These are phyloP conservation scores for Thinopyrum elongatum DNA, from an alignment of 176 grass and related monocot species.

Conservation along the genomic window DNA sequence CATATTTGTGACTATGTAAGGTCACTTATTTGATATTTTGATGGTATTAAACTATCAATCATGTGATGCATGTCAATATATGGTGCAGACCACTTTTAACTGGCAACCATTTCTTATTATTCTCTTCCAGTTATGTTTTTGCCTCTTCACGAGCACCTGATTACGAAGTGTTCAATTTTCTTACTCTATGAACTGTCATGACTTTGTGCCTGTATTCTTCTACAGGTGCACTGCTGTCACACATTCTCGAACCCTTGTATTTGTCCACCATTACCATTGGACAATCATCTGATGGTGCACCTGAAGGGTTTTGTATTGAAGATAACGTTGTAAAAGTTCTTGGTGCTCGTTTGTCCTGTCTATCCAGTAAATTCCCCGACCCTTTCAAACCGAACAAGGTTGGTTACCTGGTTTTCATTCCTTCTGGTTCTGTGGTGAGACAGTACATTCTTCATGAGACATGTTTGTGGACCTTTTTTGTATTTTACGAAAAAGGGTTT, in stretches of 20 bases:
- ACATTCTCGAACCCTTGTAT: slow-evolving; percentile 85
- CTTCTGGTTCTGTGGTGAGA: background rate
- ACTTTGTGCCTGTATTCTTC: background rate
- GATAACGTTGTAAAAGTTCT: slow-evolving; percentile 44
- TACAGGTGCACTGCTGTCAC: slow-evolving; percentile 67
- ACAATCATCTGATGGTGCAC: slow-evolving; percentile 36
- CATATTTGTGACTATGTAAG: background rate
- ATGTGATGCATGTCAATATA: background rate
- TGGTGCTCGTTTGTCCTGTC: slow-evolving; percentile 38
- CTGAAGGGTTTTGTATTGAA: slow-evolving; percentile 43
- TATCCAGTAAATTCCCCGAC: slow-evolving; percentile 8
- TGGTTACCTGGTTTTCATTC: slow-evolving; percentile 22
- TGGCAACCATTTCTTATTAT: background rate
- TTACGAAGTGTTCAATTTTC: background rate
- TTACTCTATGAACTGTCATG: background rate
- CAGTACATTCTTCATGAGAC: background rate
- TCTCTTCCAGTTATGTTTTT: background rate
- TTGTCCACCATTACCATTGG: slow-evolving; percentile 69
- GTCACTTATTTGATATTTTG: background rate
- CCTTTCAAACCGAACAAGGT: slow-evolving; percentile 50
- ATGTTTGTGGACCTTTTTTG: slow-evolving; percentile 6
- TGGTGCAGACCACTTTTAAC: background rate
- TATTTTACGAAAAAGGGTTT: too few species aligned
- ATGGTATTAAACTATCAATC: too few species aligned
- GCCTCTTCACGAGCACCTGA: background rate